phyloP scores from a whole-genome alignment of 495 filamentous ascomycete genomes.

The Tuber indicum region DNA sequence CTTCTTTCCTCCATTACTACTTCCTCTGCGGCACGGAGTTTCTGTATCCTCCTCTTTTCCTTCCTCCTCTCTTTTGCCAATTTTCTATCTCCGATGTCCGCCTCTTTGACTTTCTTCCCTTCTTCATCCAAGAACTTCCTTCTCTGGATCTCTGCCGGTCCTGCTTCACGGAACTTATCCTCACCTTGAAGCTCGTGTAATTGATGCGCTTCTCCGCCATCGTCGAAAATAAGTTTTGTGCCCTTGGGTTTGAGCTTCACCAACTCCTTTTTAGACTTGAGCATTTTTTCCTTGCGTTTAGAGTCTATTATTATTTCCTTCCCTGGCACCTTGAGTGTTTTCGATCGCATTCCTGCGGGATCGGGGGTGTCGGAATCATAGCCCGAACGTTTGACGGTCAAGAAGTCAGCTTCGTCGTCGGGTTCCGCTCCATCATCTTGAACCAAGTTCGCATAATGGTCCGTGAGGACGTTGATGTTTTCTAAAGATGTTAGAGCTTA shows the following conservation, averaged over 20 bases:
- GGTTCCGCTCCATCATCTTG: slow-evolving; percentile 54
- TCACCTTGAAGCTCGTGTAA: slow-evolving; percentile 84
- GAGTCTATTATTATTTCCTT: slow-evolving; percentile 69
- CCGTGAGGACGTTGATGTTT: slow-evolving; percentile 90
- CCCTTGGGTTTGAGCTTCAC: slow-evolving; percentile 79
- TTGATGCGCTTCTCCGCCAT: slow-evolving; percentile 75
- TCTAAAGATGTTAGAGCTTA: slow-evolving; percentile 32
- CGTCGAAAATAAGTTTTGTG: slow-evolving; percentile 81
- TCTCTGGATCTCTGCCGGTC: slow-evolving; percentile 67
- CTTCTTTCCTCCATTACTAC: slow-evolving; percentile 41
- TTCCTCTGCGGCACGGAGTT: slow-evolving; percentile 45
- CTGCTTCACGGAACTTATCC: slow-evolving; percentile 64
- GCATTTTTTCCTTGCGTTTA: slow-evolving; percentile 83
- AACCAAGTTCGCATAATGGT: slow-evolving; percentile 82
- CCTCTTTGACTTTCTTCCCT: slow-evolving; percentile 60
- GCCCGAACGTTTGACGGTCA: slow-evolving; percentile 73
- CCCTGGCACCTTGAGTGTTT: slow-evolving; percentile 51
- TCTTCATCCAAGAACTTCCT: slow-evolving; percentile 69
- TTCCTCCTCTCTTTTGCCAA: slow-evolving; percentile 68
- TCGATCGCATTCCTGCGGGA: slow-evolving; percentile 46
- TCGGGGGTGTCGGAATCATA: slow-evolving; percentile 41
- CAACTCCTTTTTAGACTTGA: slow-evolving; percentile 90
- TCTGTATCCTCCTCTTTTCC: slow-evolving; percentile 82
- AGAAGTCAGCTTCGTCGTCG: slow-evolving; percentile 67
- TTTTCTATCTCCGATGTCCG: slow-evolving; percentile 76